Conservation (phyloP, 2,329 filamentous ascomycete species). For the Lachnellula suecica region DNA sequence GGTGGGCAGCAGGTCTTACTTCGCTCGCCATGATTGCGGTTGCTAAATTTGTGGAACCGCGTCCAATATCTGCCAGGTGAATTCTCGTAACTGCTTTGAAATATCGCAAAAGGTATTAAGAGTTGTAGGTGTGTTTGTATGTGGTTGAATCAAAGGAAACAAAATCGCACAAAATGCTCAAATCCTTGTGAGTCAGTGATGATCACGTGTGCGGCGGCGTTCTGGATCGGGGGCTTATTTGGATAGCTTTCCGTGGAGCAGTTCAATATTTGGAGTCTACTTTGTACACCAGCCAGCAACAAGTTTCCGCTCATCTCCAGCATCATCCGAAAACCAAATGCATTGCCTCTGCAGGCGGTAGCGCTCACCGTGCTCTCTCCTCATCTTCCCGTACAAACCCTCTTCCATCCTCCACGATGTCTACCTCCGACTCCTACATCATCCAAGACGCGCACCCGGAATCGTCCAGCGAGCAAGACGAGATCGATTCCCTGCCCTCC, state of each 20-base stretch:
- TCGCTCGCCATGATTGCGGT: conserved; percentile 52
- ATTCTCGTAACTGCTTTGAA: too few relatives aligned
- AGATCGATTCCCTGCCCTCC: conserved; percentile 65
- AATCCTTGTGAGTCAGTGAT: neutral
- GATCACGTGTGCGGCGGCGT: conserved; percentile 4
- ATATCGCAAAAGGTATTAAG: too few relatives aligned
- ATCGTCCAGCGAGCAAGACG: conserved; percentile 56
- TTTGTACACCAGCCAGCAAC: too few relatives aligned
- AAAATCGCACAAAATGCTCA: neutral
- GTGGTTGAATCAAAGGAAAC: neutral
- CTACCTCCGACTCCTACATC: conserved; percentile 29
- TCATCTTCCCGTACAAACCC: neutral
- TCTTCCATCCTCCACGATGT: conserved; percentile 23
- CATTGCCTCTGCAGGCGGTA: conserved; percentile 26
- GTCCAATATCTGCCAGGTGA: too few relatives aligned
- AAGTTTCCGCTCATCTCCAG: conserved; percentile 1
- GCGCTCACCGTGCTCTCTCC: conserved; percentile 23
- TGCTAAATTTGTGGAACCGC: conserved; percentile 12
- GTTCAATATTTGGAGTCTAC: too few relatives aligned
- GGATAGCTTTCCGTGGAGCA: too few relatives aligned
- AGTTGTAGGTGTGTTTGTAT: neutral
- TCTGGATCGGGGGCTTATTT: conserved; percentile 1
- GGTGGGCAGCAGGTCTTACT: conserved; percentile 27
- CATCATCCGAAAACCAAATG: conserved; percentile 22
- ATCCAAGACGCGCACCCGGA: conserved; percentile 40